Evolutionary conservation across 192 early-diverging fungal genomes (phyloP).

Genomic region (Backusella tuberculispora): DNA sequence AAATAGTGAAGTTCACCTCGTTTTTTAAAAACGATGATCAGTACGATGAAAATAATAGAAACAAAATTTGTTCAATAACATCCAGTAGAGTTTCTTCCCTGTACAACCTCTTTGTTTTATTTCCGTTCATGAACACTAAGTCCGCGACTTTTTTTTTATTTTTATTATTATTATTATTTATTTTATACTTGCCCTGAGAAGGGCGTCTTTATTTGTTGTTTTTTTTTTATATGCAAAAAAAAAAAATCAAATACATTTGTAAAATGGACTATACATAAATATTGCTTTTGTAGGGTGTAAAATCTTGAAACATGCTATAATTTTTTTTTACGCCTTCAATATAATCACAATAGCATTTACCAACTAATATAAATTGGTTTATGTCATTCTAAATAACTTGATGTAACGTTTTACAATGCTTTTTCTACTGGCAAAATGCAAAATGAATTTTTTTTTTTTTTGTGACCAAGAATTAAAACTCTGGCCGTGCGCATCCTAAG

Average conservation of each 20-base stretch:
- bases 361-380: not conserved
- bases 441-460: not conserved
- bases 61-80: not conserved
- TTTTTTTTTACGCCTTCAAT: not conserved
- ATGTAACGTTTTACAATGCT: not conserved
- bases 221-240: not conserved
- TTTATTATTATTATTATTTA: not conserved
- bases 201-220: not conserved
- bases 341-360: not conserved
- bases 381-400: conserved; percentile 1
- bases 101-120: not conserved
- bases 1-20: not conserved
- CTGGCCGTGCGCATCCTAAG: conserved; percentile 1
- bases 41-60: not conserved
- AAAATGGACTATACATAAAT: not conserved
- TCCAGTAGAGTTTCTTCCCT: not conserved
- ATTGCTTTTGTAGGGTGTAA: not conserved
- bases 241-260: too few relatives aligned
- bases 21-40: not conserved
- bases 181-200: not conserved
- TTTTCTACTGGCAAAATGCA: not conserved
- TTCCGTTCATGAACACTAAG: not conserved
- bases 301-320: conserved; percentile 4
- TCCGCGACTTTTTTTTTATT: conserved; percentile 3
- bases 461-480: not conserved